Base-by-base conservation (phyloP, 2,329 filamentous ascomycete genomes). In the Verticillium klebahnii region DNA sequence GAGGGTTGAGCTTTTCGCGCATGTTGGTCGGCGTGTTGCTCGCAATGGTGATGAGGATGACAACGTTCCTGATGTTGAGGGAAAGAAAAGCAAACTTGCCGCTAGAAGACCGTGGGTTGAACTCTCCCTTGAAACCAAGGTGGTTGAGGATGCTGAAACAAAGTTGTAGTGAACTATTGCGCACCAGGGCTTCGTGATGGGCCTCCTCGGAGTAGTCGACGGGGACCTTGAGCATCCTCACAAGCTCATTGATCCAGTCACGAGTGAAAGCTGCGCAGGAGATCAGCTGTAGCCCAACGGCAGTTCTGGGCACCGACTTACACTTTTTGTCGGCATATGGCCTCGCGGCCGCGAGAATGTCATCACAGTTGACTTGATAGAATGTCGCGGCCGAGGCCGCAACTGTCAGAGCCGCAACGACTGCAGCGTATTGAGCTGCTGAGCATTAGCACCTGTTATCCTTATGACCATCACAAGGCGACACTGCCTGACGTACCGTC, bases 121-220 rank as follows among this genome's bases (percentile, higher is more conserved):
- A 81, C 66, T 88, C 85, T 15, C 88, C 88, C 54, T 81, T 83
- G 71, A 90, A 93, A 3, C 90, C 91, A 11, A 97, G 78, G 59
- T 91, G 88, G 62, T 91, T 89, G 70, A 96, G 87, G 32, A 95
- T 85, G 69, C 91, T 91, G 14, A 97, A 80, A 61, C 88, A 91
- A 61, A 91, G 83, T 63, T 92, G 89, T 56, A 97, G 83, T 39
- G 87, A 82, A 3, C 82, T 80, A 69, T 95, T 93, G 63, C 88
- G 82, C 65, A 95, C 84, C 37, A 96, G 78, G 62, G 88, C 82
- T 71, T 94, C 88, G 67, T 90, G 85, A 55, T 86, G 83, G 1
- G 85, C 79, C 63, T 96, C 91, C 57, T 91, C 85, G 0, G 92
- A 90, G 70, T 93, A 96, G 75, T 98, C 94, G 57, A 93, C 85